These are phyloP conservation scores for carrot (Daucus carota) DNA, from an alignment of 129 eudicot genomes.

Conservation along the genomic window DNA sequence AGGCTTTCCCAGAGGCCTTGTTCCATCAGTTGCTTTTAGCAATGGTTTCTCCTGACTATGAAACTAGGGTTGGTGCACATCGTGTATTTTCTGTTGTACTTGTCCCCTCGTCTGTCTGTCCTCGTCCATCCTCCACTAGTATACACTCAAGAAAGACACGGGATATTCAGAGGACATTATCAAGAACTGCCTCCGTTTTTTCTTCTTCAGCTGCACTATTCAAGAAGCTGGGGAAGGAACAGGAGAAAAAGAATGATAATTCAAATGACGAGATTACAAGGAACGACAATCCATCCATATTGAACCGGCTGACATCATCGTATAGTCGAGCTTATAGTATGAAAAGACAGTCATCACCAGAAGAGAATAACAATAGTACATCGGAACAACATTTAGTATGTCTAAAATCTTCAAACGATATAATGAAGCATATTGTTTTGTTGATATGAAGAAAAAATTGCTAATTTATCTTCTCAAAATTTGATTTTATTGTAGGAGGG, in stretches of 20 bases:
- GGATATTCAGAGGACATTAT: slow-evolving; percentile 44
- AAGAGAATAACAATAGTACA: slow-evolving; percentile 2
- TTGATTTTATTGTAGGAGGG: slow-evolving; percentile 38
- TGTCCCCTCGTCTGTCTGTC: slow-evolving; percentile 73
- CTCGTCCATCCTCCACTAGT: slow-evolving; percentile 26
- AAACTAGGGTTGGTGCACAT: slow-evolving; percentile 66
- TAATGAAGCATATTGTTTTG: not conserved
- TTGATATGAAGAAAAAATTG: slow-evolving; percentile 13
- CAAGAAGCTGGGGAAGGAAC: slow-evolving; percentile 46
- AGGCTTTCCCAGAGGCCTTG: slow-evolving; percentile 78
- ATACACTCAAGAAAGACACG: slow-evolving; percentile 20
- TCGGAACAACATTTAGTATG: slow-evolving; percentile 30
- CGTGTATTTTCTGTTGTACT: slow-evolving; percentile 72
- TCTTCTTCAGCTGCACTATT: slow-evolving; percentile 73
- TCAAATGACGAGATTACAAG: slow-evolving; percentile 17
- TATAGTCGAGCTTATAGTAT: slow-evolving; percentile 43
- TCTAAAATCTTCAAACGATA: not conserved
- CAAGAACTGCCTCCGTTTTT: slow-evolving; percentile 58
- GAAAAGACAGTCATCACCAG: slow-evolving; percentile 27
- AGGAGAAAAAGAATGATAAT: slow-evolving; percentile 24
- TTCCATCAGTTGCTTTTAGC: slow-evolving; percentile 68
- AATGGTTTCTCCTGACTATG: slow-evolving; percentile 58
- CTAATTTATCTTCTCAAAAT: not conserved
- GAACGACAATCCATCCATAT: slow-evolving; percentile 32
- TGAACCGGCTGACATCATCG: slow-evolving; percentile 42